Evolutionary conservation across 805 yeast species (phyloP).

Genomic region (Nakazawaea holstii): DNA sequence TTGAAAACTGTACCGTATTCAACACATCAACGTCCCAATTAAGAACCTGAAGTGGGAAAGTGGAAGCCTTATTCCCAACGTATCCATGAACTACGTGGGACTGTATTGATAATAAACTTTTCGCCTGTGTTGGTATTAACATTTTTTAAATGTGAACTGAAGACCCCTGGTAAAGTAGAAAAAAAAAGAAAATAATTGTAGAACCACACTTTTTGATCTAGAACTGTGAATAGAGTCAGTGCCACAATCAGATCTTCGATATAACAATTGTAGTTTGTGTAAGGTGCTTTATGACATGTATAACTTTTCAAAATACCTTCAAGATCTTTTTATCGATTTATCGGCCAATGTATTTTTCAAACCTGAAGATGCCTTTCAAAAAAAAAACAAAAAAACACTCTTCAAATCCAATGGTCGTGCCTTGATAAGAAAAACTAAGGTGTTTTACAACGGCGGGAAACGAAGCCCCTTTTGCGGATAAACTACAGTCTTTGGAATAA

Average conservation of each 20-base stretch:
- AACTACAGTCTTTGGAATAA: too few species aligned
- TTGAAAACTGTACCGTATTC: constrained; percentile 61
- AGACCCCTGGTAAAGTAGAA: too few species aligned
- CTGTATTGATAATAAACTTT: constrained; percentile 45
- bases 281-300: too few species aligned
- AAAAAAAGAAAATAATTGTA: not conserved
- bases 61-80: constrained; percentile 64
- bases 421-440: not conserved
- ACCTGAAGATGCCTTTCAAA: not conserved
- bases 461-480: too few species aligned
- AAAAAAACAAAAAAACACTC: not conserved
- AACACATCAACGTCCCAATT: constrained; percentile 68
- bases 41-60: constrained; percentile 58
- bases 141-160: not conserved
- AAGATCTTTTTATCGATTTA: too few species aligned
- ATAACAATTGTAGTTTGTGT: too few species aligned
- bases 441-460: too few species aligned
- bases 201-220: not conserved
- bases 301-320: too few species aligned
- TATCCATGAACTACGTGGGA: constrained; percentile 73
- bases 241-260: not conserved
- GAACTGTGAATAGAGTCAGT: not conserved
- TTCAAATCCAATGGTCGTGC: constrained; percentile 4
- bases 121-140: not conserved
- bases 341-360: too few species aligned